A percentile compares a stretch with the other conserved stretches of the same genome.
Evolutionary conservation across 805 yeast genomes (phyloP).

Genomic region (Kazachstania psychrophila): DNA sequence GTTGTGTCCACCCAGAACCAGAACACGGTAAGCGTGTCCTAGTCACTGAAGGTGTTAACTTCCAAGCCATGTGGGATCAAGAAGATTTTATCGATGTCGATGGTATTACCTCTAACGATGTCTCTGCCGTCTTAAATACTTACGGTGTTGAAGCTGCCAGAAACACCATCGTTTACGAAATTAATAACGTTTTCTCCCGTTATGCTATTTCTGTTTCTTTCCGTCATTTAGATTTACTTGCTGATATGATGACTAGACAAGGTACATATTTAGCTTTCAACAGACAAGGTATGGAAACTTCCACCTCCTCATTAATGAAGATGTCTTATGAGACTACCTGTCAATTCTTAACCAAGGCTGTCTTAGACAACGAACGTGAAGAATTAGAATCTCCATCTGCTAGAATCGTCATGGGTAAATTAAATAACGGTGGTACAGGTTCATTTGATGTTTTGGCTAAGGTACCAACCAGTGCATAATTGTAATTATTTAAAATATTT

Average conservation of each 20-base stretch:
- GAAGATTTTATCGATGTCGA: conserved; percentile 87
- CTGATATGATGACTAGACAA: conserved; percentile 98
- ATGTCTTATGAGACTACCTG: conserved; percentile 99
- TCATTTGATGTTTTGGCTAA: conserved; percentile 66
- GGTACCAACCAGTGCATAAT: conserved; percentile 23
- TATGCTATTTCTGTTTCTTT: conserved; percentile 89
- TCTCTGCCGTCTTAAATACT: conserved; percentile 77
- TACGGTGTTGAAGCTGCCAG: conserved; percentile 99
- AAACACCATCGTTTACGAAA: conserved; percentile 92
- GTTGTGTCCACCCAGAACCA: conserved; percentile 77
- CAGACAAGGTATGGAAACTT: conserved; percentile 95
- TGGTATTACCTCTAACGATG: conserved; percentile 84
- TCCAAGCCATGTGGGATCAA: conserved; percentile 97
- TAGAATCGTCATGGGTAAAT: conserved; percentile 82
- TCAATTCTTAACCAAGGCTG: conserved; percentile 94
- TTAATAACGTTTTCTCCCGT: conserved; percentile 89
- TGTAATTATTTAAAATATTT: no score
- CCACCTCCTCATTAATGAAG: conserved; percentile 93
- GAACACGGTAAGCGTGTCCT: conserved; percentile 65
- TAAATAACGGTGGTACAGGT: conserved; percentile 92
- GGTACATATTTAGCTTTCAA: conserved; percentile 94
- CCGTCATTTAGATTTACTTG: conserved; percentile 93
- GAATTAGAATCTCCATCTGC: conserved; percentile 87
- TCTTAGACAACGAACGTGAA: conserved; percentile 83
- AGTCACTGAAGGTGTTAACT: conserved; percentile 97